These are phyloP conservation scores for Tolypocladium amazonense DNA, from an alignment of 2,329 filamentous ascomycete species.

Conservation along the genomic window DNA sequence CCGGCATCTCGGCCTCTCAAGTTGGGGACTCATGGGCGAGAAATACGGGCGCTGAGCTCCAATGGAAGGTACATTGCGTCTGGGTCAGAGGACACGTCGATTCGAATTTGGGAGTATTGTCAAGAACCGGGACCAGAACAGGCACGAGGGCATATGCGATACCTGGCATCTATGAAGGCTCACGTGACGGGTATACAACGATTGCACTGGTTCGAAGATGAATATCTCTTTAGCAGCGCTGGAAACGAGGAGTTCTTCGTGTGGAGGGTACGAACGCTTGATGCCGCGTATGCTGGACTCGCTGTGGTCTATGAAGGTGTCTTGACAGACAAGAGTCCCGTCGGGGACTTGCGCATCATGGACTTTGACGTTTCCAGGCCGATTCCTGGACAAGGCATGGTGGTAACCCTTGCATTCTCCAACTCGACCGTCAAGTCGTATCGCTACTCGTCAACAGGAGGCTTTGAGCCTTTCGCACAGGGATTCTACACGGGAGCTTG, in stretches of 20 bases:
- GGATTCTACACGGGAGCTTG: constrained; percentile 63
- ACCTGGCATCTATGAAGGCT: constrained; percentile 56
- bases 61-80: constrained; percentile 42
- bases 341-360: constrained; percentile 67
- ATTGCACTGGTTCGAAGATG: constrained; percentile 61
- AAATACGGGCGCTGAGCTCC: constrained; percentile 52
- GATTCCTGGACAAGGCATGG: constrained; percentile 25
- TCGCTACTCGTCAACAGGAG: constrained; percentile 27
- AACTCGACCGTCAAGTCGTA: constrained; percentile 68
- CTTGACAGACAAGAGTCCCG: constrained; percentile 37
- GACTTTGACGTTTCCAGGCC: constrained; percentile 52
- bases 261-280: constrained; percentile 56
- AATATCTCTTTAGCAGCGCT: constrained; percentile 73
- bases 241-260: constrained; percentile 84
- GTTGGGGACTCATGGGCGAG: constrained; percentile 70
- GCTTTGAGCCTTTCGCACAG: constrained; percentile 39
- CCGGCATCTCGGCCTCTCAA: constrained; percentile 41
- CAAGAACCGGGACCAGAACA: constrained; percentile 1
- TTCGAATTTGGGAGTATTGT: constrained; percentile 58
- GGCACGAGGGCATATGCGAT: constrained; percentile 23
- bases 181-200: constrained; percentile 80
- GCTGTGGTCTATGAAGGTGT: constrained; percentile 47
- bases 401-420: constrained; percentile 67
- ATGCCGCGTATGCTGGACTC: constrained; percentile 36
- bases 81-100: constrained; percentile 61